Conservation (phyloP, 202 grass and related monocot species). For the Panicum virgatum region DNA sequence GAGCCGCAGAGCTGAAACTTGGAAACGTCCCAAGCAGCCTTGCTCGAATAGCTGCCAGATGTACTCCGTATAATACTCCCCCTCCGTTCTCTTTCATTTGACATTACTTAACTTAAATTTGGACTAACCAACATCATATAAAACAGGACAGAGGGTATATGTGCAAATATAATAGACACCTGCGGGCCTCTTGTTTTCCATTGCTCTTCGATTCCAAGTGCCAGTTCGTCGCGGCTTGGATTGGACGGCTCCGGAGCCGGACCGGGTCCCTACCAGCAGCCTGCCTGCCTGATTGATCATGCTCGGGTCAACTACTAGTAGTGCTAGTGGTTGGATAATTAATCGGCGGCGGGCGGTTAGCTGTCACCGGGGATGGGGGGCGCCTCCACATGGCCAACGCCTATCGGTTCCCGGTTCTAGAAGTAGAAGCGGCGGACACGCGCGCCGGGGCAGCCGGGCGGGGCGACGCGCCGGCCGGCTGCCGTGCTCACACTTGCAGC, state of each 20-base stretch:
- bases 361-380: neutral
- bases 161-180: neutral
- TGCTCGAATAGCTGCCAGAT: neutral
- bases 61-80: no score
- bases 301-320: neutral
- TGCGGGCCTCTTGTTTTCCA: no score
- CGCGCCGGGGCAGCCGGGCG: neutral
- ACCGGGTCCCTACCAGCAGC: neutral
- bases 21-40: neutral
- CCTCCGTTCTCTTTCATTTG: no score
- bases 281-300: neutral
- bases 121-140: no score
- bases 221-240: neutral
- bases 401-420: neutral
- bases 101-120: no score
- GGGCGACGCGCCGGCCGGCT: neutral
- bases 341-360: slow-evolving; percentile 16
- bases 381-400: slow-evolving; percentile 27
- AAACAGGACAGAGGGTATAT: no score
- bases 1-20: neutral
- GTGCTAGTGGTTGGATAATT: neutral
- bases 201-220: neutral
- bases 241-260: neutral
- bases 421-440: neutral
- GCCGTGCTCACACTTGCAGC: neutral